Percentiles rank a stretch among this genome's conserved stretches.
Conservation (phyloP, 2,329 filamentous ascomycete species). For the Paraphoma sp. region DNA sequence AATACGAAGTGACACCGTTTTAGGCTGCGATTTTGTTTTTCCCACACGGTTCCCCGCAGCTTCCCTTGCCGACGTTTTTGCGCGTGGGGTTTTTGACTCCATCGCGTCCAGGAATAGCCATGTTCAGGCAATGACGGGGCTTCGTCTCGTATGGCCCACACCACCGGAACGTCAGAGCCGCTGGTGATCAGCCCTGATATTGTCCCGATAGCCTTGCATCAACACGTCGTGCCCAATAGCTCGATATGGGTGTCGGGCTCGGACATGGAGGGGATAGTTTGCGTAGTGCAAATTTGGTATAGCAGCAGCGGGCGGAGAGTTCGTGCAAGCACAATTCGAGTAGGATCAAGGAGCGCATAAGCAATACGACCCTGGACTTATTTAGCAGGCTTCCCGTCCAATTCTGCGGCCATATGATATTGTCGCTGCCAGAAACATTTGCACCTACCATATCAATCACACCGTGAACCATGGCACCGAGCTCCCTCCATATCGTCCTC, state of each 20-base stretch:
- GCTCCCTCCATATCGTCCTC: conserved; percentile 31
- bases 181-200: conserved; percentile 1
- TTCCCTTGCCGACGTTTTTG: not conserved
- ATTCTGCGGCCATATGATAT: not conserved
- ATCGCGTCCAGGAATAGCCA: conserved; percentile 1
- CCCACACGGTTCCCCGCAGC: conserved; percentile 7
- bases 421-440: not conserved
- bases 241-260: not conserved
- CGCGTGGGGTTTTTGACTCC: not conserved
- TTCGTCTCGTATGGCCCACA: not conserved
- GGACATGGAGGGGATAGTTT: conserved; percentile 5
- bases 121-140: not conserved
- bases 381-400: not conserved
- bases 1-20: conserved; percentile 3
- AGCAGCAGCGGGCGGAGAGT: not conserved
- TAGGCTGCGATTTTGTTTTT: not conserved
- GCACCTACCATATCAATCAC: not conserved
- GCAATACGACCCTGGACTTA: not conserved
- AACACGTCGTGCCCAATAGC: not conserved
- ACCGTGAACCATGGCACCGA: conserved; percentile 18
- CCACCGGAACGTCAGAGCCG: not conserved
- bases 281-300: not conserved
- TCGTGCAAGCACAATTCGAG: not conserved
- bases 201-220: not conserved
- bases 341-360: not conserved